phyloP scores from a whole-genome alignment of 2,329 filamentous ascomycete genomes.

The Fusarium sp. region DNA sequence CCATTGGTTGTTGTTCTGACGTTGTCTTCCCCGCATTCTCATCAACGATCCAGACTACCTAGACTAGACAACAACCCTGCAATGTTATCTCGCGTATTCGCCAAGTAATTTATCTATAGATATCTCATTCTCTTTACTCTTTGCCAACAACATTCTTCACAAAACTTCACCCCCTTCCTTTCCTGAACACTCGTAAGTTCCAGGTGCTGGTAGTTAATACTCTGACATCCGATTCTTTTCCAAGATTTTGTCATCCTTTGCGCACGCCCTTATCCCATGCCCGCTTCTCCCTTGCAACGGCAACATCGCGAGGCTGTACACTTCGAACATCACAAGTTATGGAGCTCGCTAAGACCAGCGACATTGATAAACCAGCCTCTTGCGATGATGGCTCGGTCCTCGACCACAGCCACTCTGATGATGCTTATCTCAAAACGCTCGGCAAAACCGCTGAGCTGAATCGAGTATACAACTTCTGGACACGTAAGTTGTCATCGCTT shows the following conservation, averaged over 20 bases:
- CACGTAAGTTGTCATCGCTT: not conserved
- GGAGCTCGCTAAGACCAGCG: not conserved
- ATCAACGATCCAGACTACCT: slow-evolving; percentile 5
- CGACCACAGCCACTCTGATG: slow-evolving; percentile 4
- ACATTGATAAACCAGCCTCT: slow-evolving; percentile 1
- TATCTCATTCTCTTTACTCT: not conserved
- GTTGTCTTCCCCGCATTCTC: slow-evolving; percentile 14
- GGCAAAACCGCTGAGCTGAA: slow-evolving; percentile 20
- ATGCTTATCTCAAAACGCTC: slow-evolving; percentile 18
- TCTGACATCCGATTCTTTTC: not conserved
- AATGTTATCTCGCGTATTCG: not conserved
- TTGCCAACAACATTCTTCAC: not conserved
- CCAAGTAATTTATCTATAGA: not conserved
- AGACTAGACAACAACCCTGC: not conserved
- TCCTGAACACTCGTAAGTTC: not conserved
- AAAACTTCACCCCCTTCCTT: not conserved
- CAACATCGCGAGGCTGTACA: not conserved
- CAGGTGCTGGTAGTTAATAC: not conserved
- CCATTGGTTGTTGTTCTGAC: not conserved
- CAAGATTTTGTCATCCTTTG: slow-evolving; percentile 6
- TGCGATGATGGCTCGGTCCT: slow-evolving; percentile 6
- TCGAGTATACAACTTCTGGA: slow-evolving; percentile 31
- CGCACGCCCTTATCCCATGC: not conserved
- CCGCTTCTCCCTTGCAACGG: not conserved
- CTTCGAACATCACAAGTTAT: not conserved